Base-by-base conservation (phyloP, 1,284 basidiomycete genomes). In the Golubevia pallescens region DNA sequence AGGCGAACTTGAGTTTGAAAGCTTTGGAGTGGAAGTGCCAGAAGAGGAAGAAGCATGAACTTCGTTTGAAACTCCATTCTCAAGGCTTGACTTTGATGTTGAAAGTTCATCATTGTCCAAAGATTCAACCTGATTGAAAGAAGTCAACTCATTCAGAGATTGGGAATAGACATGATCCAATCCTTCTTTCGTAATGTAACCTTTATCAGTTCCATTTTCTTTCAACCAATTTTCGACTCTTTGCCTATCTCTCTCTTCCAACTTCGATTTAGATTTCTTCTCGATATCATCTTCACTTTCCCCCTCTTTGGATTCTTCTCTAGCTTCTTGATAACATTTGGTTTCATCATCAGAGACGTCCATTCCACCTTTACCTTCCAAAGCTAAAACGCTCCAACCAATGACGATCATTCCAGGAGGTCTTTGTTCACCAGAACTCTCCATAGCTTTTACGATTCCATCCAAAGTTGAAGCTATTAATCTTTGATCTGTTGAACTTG, bases 341-440 rank as follows among this genome's bases (percentile, higher is more conserved):
- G 60, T 58, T 4, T 72, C 85, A 61, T 86, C 86, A 67, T 89
- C 88, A 52, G 89, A 80, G 3, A 90, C 86, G 55, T 84, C 86
- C 53, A 89, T 86, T 48, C 88, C 87, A 1, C 89, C 89, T 58
- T 86, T 74, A 0, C 89, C 89, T 53, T 88, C 87, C 38, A 90
- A 80, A 23, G 87, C 87, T 23, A 90, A 75, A 13, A 87, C 88
- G 3, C 92, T 89, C 95, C 95, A 98, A 0, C 96, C 95, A 68
- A 99, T 89, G 23, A 97, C 89, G 80, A 98, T 92, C 92, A 99
- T 95, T 1, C 94, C 95, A 0, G 96, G 96, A 3, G 95, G 95
- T 24, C 95, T 87, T 84, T 97, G 94, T 75, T 95, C 93, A 3
- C 93, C 93, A 4, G 88, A 87, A 62, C 89, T 89, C 67, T 92